Evolutionary conservation across 2,329 filamentous ascomycete genomes (phyloP).

Genomic region (Alternaria viburni): DNA sequence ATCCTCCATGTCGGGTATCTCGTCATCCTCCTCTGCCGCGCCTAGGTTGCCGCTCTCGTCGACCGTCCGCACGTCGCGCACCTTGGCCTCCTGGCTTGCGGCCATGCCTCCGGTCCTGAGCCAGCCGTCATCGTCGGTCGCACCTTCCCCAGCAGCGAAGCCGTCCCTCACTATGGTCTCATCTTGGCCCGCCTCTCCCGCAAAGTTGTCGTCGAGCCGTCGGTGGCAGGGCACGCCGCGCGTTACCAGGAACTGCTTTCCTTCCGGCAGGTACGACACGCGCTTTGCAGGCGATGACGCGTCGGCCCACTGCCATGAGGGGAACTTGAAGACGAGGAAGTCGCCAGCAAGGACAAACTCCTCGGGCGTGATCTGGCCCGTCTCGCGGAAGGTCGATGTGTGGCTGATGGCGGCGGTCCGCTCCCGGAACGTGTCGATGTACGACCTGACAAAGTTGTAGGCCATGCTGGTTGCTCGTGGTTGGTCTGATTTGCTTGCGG

Average conservation of each 20-base stretch:
- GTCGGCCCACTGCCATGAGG: slow-evolving; percentile 95
- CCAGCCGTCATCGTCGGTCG: slow-evolving; percentile 81
- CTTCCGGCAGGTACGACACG: slow-evolving; percentile 78
- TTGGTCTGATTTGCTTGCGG: neutral
- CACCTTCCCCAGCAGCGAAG: slow-evolving; percentile 60
- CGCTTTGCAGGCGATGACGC: slow-evolving; percentile 82
- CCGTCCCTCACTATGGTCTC: slow-evolving; percentile 85
- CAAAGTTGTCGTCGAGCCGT: slow-evolving; percentile 90
- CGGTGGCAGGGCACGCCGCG: slow-evolving; percentile 93
- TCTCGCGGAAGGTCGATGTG: slow-evolving; percentile 90
- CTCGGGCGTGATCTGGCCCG: slow-evolving; percentile 94
- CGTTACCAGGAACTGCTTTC: slow-evolving; percentile 95
- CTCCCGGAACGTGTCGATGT: slow-evolving; percentile 89
- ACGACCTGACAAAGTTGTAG: slow-evolving; percentile 78
- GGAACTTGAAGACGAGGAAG: slow-evolving; percentile 99
- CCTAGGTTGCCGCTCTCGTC: slow-evolving; percentile 88
- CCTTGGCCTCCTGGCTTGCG: slow-evolving; percentile 76
- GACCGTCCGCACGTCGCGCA: slow-evolving; percentile 82
- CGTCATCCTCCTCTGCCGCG: slow-evolving; percentile 72
- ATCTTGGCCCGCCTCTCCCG: slow-evolving; percentile 83
- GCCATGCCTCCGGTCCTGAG: slow-evolving; percentile 82
- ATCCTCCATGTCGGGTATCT: slow-evolving; percentile 98
- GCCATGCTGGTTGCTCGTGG: slow-evolving; percentile 67
- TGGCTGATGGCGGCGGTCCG: slow-evolving; percentile 87
- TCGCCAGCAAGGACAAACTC: slow-evolving; percentile 96